Evolutionary conservation across 2,329 filamentous ascomycete species (phyloP).

Genomic region (Fusarium euwallaceae): DNA sequence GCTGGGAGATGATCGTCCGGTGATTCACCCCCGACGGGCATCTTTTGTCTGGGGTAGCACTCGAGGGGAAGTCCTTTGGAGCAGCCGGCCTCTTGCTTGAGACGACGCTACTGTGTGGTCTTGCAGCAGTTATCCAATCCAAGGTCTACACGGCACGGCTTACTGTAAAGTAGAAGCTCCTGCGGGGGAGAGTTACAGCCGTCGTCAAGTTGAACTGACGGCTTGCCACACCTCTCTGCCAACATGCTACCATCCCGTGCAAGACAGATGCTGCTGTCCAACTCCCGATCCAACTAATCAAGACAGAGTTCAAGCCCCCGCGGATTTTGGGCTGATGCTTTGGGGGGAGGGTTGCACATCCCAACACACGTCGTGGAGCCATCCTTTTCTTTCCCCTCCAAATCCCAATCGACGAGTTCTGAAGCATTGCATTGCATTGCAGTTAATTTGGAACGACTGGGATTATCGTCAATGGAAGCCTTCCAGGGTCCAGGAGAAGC

Average conservation of each 20-base stretch:
- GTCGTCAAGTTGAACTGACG: constrained; percentile 11
- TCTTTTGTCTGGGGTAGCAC: constrained; percentile 21
- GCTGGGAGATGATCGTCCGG: constrained; percentile 37
- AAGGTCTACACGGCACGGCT: neutral
- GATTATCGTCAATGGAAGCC: neutral
- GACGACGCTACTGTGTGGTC: constrained; percentile 5
- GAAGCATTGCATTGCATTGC: constrained; percentile 12
- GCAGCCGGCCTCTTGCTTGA: constrained; percentile 3
- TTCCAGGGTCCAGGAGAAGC: neutral
- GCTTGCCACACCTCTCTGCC: constrained; percentile 11
- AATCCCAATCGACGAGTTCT: neutral
- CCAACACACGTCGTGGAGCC: neutral
- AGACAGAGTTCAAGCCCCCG: constrained; percentile 41
- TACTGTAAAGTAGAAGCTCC: too few relatives aligned
- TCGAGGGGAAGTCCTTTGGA: neutral
- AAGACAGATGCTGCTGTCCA: constrained; percentile 28
- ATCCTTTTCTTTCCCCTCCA: neutral
- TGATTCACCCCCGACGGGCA: neutral
- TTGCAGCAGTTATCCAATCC: constrained; percentile 7
- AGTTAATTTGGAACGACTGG: constrained; percentile 4
- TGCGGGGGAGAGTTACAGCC: constrained; percentile 12
- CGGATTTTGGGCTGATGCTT: constrained; percentile 23
- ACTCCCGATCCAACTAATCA: constrained; percentile 40
- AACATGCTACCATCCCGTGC: neutral
- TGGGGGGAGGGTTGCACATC: constrained; percentile 2